phyloP scores from a whole-genome alignment of 1,139 yeast species.

The Hyphopichia burtonii region DNA sequence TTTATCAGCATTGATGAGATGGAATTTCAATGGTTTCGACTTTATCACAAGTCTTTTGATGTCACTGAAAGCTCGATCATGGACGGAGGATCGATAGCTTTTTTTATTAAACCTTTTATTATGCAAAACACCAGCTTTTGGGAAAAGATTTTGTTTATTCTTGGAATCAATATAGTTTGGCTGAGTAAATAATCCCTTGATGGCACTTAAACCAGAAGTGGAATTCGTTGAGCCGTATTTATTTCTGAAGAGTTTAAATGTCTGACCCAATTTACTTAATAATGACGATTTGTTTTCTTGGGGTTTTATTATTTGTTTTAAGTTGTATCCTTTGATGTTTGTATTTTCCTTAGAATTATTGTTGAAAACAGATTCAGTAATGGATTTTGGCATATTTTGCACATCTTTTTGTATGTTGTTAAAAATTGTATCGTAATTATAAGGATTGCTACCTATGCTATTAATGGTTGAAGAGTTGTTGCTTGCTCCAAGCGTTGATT shows the following conservation, averaged over 20 bases:
- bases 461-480: neutral
- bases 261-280: constrained; percentile 36
- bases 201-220: constrained; percentile 10
- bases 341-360: neutral
- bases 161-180: constrained; percentile 20
- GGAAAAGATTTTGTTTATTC: constrained; percentile 9
- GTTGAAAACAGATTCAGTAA: constrained; percentile 32
- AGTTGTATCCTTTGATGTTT: constrained; percentile 2
- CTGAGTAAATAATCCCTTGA: constrained; percentile 26
- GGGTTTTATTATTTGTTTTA: constrained; percentile 2
- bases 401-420: constrained; percentile 11
- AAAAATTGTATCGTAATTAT: constrained; percentile 24
- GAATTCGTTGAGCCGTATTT: constrained; percentile 5
- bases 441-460: constrained; percentile 20
- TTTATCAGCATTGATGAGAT: constrained; percentile 44
- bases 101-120: constrained; percentile 4
- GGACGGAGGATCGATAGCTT: constrained; percentile 4
- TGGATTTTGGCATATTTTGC: constrained; percentile 33
- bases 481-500: constrained; percentile 4
- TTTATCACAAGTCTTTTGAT: constrained; percentile 40
- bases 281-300: constrained; percentile 22
- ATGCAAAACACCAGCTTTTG: constrained; percentile 4
- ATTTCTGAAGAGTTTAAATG: constrained; percentile 33
- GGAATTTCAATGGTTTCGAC: constrained; percentile 43
- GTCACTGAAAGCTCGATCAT: constrained; percentile 10